phyloP scores from a whole-genome alignment of 2,329 filamentous ascomycete genomes.

The Verticillium klebahnii region DNA sequence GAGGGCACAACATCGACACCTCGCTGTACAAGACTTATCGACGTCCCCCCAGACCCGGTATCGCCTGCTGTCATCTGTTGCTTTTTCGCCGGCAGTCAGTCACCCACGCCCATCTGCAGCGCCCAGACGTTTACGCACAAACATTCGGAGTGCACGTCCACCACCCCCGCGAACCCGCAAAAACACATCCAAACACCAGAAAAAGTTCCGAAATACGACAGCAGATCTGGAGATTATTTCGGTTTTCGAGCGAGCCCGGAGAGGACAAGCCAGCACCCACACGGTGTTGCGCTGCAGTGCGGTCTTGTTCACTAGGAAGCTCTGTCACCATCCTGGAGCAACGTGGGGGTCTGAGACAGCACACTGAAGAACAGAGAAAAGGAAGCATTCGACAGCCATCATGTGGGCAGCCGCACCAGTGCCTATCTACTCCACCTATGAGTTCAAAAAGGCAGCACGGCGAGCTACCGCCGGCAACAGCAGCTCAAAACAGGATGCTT shows the following conservation, averaged over 20 bases:
- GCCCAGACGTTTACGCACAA: slow-evolving; percentile 3
- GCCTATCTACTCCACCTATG: slow-evolving; percentile 17
- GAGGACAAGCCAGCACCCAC: background rate
- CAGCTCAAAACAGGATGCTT: slow-evolving; percentile 7
- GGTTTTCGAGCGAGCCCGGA: background rate
- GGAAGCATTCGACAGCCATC: background rate
- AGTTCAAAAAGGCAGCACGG: slow-evolving; percentile 3
- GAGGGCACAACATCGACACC: background rate
- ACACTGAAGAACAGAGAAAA: background rate
- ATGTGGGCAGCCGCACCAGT: slow-evolving; percentile 9
- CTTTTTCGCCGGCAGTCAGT: background rate
- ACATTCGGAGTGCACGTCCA: slow-evolving; percentile 1
- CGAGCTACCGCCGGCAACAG: background rate
- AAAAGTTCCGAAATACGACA: background rate
- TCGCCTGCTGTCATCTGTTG: background rate
- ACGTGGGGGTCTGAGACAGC: background rate
- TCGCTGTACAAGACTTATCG: background rate
- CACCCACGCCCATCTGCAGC: slow-evolving; percentile 1
- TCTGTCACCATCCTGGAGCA: background rate
- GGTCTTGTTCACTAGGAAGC: background rate
- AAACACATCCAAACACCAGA: background rate
- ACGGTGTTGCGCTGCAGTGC: background rate
- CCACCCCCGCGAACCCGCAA: background rate
- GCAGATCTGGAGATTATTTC: background rate
- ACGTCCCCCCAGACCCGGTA: background rate